phyloP scores from a whole-genome alignment of 176 grass and related monocot genomes.

The Oryza brachyantha region DNA sequence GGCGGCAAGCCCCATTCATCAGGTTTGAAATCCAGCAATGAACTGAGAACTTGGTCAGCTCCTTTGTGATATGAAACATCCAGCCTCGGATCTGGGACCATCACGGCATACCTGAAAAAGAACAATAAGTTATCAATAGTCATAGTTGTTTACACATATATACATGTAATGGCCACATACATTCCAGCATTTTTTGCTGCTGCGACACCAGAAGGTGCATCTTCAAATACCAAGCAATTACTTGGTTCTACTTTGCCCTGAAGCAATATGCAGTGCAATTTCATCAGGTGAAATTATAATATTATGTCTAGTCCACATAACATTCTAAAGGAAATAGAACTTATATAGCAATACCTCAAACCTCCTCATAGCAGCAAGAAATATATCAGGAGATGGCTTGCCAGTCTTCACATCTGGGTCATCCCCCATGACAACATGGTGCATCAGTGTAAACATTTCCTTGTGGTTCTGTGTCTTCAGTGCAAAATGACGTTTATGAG shows the following conservation, averaged over 20 bases:
- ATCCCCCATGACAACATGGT: slow-evolving; percentile 89
- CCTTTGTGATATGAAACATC: slow-evolving; percentile 80
- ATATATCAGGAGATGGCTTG: slow-evolving; percentile 94
- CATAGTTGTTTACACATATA: neutral
- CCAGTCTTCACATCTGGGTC: slow-evolving; percentile 83
- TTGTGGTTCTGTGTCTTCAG: slow-evolving; percentile 90
- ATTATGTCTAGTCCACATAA: neutral
- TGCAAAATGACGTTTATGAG: slow-evolving; percentile 72
- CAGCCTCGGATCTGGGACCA: slow-evolving; percentile 77
- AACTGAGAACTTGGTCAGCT: slow-evolving; percentile 81
- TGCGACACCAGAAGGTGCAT: slow-evolving; percentile 83
- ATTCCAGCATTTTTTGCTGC: slow-evolving; percentile 92
- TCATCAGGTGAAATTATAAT: neutral
- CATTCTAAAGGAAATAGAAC: neutral
- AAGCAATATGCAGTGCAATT: slow-evolving; percentile 5
- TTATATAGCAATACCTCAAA: slow-evolving; percentile 52
- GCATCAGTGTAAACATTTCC: slow-evolving; percentile 74
- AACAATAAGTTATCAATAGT: neutral
- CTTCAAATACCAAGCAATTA: slow-evolving; percentile 88
- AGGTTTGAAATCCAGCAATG: slow-evolving; percentile 72
- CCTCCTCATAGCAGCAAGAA: slow-evolving; percentile 75
- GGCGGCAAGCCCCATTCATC: slow-evolving; percentile 69
- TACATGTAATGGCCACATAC: slow-evolving; percentile 38
- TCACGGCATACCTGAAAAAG: slow-evolving; percentile 64
- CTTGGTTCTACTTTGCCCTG: slow-evolving; percentile 62